Evolutionary conservation across 2,329 filamentous ascomycete species (phyloP).

Genomic region (Nemania sp.): DNA sequence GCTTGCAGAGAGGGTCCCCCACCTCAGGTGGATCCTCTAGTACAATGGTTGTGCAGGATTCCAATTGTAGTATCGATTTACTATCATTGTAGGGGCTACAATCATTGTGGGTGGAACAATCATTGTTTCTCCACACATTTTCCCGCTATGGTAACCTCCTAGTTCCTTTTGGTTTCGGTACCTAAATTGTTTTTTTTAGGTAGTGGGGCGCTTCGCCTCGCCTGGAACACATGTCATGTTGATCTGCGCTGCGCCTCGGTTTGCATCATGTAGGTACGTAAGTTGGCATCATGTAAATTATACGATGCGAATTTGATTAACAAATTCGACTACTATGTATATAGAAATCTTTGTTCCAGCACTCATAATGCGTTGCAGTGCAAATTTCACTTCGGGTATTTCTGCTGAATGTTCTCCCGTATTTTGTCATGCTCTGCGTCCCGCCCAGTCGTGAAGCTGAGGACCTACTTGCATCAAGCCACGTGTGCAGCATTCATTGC

Average conservation of each 20-base stretch:
- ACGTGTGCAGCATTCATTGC: not conserved
- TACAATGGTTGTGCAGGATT: too few relatives aligned
- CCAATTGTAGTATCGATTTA: too few relatives aligned
- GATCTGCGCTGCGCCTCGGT: constrained; percentile 15
- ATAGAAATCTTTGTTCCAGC: too few relatives aligned
- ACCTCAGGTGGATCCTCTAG: too few relatives aligned
- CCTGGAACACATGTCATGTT: constrained; percentile 13
- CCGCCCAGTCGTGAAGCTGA: not conserved
- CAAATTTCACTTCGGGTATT: not conserved
- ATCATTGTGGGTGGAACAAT: too few relatives aligned
- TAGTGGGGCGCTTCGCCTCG: not conserved
- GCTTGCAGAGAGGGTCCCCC: too few relatives aligned
- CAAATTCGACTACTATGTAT: not conserved
- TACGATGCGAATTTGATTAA: not conserved
- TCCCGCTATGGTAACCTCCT: too few relatives aligned
- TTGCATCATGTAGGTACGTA: constrained; percentile 8
- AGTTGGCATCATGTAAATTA: too few relatives aligned
- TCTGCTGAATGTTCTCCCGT: constrained; percentile 2
- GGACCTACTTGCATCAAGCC: not conserved
- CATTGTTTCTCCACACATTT: too few relatives aligned
- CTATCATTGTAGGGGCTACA: too few relatives aligned
- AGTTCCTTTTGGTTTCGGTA: too few relatives aligned
- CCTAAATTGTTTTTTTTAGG: constrained; percentile 14
- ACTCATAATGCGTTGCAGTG: not conserved
- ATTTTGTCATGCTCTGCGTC: not conserved